Evolutionary conservation across 2,329 filamentous ascomycete genomes (phyloP), one percentile per base, ranked within the genome.

Genomic region (Fusarium sp.): DNA sequence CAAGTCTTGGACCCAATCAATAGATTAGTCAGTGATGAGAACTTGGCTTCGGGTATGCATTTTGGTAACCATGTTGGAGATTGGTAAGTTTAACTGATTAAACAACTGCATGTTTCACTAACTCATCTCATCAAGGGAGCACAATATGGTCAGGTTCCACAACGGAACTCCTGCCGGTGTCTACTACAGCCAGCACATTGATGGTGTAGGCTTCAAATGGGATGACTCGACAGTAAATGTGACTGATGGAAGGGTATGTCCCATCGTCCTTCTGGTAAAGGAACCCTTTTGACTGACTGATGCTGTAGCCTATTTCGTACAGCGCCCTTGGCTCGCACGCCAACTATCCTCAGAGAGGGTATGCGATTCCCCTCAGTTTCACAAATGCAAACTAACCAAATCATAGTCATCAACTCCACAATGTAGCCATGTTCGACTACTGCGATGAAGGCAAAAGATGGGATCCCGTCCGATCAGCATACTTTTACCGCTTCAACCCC

Each of bases 291-390:
- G 0, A 15, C 39, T 65, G 16, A 65, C 57, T 57, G 12, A 60
- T 11, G 8, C 39, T 8, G 2, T n/a, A 80, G 77, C 78, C 79
- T 10, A 43, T 77, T 9, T 74, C 77, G 0, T 80, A 78, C 24
- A 80, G 79, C 33, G 79, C 76, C 8, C 68, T 65, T 7, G 79
- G 79, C 5, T 78, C 79, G 1, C 79, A 80, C 29, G 79, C 79
- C 23, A 80, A 79, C 16, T 80, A 79, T 46, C 57, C 68, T 13
- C 48, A 68, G 10, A 10, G 63, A 20, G 78, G 78, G 78, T 79
- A 69, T 48, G 70, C 43, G 15, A 9, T 15, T 4, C 2, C 11
- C 2, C 12, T 1, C 5, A 6, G 0, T 10, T 20, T n/a, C 8
- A 5, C 3, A 7, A 21, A 18, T 3, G 3, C 3, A 13, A 29